A percentile compares a stretch with the other conserved stretches of the same genome.
Evolutionary conservation across 352 stramenopile species (phyloP).

Genomic region (Aphanomyces astaci): DNA sequence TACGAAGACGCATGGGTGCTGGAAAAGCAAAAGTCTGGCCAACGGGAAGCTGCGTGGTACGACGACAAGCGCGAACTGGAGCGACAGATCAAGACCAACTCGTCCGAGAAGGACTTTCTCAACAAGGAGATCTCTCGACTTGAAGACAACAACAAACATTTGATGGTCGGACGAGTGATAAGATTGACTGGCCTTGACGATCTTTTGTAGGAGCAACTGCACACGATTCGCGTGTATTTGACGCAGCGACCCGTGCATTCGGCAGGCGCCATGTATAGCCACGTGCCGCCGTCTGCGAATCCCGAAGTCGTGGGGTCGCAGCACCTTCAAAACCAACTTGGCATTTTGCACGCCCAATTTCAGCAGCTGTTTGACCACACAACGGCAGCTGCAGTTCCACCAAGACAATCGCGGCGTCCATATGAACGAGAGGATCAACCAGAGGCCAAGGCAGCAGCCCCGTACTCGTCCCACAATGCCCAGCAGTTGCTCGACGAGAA

Average conservation of each 20-base stretch:
- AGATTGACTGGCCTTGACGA: neutral
- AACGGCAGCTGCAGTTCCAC: slow-evolving; percentile 25
- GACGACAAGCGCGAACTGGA: slow-evolving; percentile 31
- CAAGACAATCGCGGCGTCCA: neutral
- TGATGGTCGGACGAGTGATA: slow-evolving; percentile 24
- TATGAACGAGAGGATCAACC: neutral
- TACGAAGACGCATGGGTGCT: slow-evolving; percentile 16
- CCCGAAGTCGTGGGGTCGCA: slow-evolving; percentile 25
- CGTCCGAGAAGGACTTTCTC: slow-evolving; percentile 42
- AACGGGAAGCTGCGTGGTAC: slow-evolving; percentile 18
- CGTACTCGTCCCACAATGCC: slow-evolving; percentile 12
- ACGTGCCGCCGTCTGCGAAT: neutral
- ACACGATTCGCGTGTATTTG: slow-evolving; percentile 50
- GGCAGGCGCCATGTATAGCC: neutral
- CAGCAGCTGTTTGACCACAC: slow-evolving; percentile 43
- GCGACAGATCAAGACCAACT: slow-evolving; percentile 35
- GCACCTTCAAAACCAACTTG: slow-evolving; percentile 42
- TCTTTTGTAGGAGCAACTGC: slow-evolving; percentile 35
- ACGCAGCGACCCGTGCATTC: slow-evolving; percentile 37
- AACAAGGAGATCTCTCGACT: slow-evolving; percentile 41
- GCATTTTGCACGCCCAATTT: slow-evolving; percentile 46
- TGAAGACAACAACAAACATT: slow-evolving; percentile 52
- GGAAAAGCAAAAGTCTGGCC: slow-evolving; percentile 10
- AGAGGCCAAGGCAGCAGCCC: neutral
- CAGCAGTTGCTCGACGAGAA: slow-evolving; percentile 31